Percentiles rank a stretch among this genome's conserved stretches.
Evolutionary conservation across 768 basidiomycete species (phyloP).

Genomic region (Lactarius trivialis): DNA sequence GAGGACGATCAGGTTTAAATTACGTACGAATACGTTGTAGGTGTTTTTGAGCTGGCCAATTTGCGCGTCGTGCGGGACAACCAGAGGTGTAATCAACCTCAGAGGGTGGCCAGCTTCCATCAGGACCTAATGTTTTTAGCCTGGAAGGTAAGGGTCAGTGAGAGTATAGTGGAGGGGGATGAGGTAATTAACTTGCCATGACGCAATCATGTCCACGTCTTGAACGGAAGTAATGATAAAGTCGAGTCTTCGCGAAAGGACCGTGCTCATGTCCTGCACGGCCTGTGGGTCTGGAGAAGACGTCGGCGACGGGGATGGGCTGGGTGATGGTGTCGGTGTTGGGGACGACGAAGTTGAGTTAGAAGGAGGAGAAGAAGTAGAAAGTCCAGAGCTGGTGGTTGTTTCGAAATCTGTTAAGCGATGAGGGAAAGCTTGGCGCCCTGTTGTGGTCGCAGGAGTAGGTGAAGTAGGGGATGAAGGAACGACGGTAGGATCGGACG

Average conservation of each 20-base stretch:
- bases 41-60: slow-evolving; percentile 35
- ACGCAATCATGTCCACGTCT: slow-evolving; percentile 3
- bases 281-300: background rate
- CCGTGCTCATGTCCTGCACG: slow-evolving; percentile 15
- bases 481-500: background rate
- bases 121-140: slow-evolving; percentile 20
- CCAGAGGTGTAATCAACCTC: slow-evolving; percentile 30
- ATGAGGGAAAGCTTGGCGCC: background rate
- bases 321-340: background rate
- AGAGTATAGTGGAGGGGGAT: background rate
- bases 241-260: slow-evolving; percentile 13
- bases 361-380: background rate
- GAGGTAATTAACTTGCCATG: slow-evolving; percentile 7
- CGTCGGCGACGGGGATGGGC: background rate
- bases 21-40: slow-evolving; percentile 26
- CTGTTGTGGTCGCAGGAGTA: no score
- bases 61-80: slow-evolving; percentile 31
- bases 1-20: background rate
- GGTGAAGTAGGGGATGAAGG: background rate
- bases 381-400: background rate
- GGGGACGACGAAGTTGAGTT: background rate
- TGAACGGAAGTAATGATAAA: slow-evolving; percentile 11
- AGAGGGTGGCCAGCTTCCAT: slow-evolving; percentile 23
- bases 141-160: slow-evolving; percentile 4
- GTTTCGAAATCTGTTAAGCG: background rate